Evolutionary conservation across 192 early-diverging fungal genomes (phyloP).

Genomic region (Thamnidium elegans): DNA sequence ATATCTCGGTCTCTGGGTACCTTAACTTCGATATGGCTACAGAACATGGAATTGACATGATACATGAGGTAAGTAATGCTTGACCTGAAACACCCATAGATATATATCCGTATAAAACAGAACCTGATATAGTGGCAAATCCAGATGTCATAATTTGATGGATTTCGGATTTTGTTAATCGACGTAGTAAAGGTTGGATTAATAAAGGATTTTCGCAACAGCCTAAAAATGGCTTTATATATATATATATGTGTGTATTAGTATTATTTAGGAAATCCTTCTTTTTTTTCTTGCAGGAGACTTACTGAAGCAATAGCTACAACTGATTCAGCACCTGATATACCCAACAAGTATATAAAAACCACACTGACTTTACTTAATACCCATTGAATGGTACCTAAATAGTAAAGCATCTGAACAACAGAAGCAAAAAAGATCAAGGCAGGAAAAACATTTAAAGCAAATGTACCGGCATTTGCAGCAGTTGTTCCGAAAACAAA

Average conservation of each 20-base stretch:
- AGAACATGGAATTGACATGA: constrained; percentile 90
- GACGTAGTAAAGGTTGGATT: constrained; percentile 74
- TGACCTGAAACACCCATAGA: constrained; percentile 62
- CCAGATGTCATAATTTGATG: constrained; percentile 87
- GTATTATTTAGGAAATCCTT: not conserved
- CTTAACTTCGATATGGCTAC: constrained; percentile 83
- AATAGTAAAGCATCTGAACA: constrained; percentile 80
- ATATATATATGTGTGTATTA: not conserved
- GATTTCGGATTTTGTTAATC: constrained; percentile 82
- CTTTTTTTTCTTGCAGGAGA: not conserved
- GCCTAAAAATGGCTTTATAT: constrained; percentile 67
- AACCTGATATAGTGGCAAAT: constrained; percentile 88
- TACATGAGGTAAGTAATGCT: constrained; percentile 78
- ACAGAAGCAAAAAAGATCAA: constrained; percentile 86
- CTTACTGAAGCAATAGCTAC: constrained; percentile 72
- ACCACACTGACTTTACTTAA: constrained; percentile 55
- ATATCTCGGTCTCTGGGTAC: constrained; percentile 80
- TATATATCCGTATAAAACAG: constrained; percentile 74
- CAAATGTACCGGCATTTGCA: constrained; percentile 53
- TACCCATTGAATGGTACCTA: constrained; percentile 81
- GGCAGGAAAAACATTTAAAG: constrained; percentile 73
- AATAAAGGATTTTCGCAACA: constrained; percentile 79
- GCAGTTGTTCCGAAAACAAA: constrained; percentile 68
- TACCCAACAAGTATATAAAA: constrained; percentile 65
- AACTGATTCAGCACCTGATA: constrained; percentile 80